Percentiles rank a stretch among this genome's conserved stretches.
Evolutionary conservation across 1,139 yeast genomes (phyloP).

Genomic region (Nadsonia commutata): DNA sequence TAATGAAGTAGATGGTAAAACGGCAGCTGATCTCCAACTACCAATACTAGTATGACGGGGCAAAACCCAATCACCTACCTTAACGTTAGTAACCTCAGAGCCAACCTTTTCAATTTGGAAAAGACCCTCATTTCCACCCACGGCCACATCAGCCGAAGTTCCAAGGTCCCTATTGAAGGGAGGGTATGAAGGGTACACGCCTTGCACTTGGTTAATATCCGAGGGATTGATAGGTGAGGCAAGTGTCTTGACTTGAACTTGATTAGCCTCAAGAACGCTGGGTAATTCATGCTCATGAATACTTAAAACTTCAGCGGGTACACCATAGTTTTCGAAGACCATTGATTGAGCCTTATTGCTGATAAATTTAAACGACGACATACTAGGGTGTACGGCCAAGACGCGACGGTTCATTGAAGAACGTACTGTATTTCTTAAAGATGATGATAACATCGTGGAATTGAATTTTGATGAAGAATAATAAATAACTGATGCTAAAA

Average conservation of each 20-base stretch:
- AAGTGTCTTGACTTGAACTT: conserved; percentile 44
- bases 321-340: not conserved
- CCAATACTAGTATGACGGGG: conserved; percentile 80
- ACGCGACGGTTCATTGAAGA: not conserved
- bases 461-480: too few relatives aligned
- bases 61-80: conserved; percentile 78
- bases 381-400: not conserved
- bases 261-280: conserved; percentile 12
- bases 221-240: conserved; percentile 93
- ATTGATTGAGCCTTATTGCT: not conserved
- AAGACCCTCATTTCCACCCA: conserved; percentile 89
- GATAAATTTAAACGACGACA: not conserved
- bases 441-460: not conserved
- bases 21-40: conserved; percentile 85
- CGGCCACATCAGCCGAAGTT: conserved; percentile 49
- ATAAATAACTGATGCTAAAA: too few relatives aligned
- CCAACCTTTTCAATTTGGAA: conserved; percentile 74
- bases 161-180: conserved; percentile 39
- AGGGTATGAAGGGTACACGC: conserved; percentile 86
- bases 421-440: not conserved
- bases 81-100: conserved; percentile 26
- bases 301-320: not conserved
- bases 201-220: conserved; percentile 79
- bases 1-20: conserved; percentile 26
- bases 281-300: not conserved